These are phyloP conservation scores for Claviceps humidiphila DNA, from an alignment of 2,329 filamentous ascomycete species.

Conservation along the genomic window DNA sequence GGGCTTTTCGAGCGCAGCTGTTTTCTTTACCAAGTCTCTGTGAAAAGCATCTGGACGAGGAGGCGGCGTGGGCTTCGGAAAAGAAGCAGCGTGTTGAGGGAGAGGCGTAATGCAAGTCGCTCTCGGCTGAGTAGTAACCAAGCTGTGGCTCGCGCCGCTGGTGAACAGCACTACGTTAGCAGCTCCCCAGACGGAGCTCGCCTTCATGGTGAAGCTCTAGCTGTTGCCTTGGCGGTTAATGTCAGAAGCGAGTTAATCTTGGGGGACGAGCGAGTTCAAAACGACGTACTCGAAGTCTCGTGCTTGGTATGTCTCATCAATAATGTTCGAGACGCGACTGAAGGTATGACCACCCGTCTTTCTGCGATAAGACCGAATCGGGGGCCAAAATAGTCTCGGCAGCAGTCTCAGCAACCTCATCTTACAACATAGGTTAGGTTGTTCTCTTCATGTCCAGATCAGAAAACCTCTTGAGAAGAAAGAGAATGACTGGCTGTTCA, in stretches of 20 bases:
- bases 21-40: neutral
- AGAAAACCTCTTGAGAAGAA: too few species aligned
- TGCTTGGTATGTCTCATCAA: neutral
- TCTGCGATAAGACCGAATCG: too few species aligned
- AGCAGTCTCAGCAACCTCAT: neutral
- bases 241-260: neutral
- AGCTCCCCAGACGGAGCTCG: constrained; percentile 16
- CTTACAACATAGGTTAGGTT: too few species aligned
- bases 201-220: constrained; percentile 11
- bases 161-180: neutral
- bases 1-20: constrained; percentile 1
- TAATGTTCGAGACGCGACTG: too few species aligned
- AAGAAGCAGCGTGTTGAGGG: constrained; percentile 19
- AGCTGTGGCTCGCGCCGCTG: constrained; percentile 16
- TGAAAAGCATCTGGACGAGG: constrained; percentile 22
- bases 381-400: neutral
- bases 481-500: too few species aligned
- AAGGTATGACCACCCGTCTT: too few species aligned
- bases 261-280: neutral
- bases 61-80: constrained; percentile 28
- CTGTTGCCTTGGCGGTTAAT: neutral
- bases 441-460: too few species aligned
- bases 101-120: constrained; percentile 22
- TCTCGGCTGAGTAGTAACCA: constrained; percentile 14
- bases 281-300: neutral